Percentiles rank a stretch among this genome's conserved stretches.
Conservation (phyloP, 2,329 filamentous ascomycete genomes). For the Pezicula rhizophila region DNA sequence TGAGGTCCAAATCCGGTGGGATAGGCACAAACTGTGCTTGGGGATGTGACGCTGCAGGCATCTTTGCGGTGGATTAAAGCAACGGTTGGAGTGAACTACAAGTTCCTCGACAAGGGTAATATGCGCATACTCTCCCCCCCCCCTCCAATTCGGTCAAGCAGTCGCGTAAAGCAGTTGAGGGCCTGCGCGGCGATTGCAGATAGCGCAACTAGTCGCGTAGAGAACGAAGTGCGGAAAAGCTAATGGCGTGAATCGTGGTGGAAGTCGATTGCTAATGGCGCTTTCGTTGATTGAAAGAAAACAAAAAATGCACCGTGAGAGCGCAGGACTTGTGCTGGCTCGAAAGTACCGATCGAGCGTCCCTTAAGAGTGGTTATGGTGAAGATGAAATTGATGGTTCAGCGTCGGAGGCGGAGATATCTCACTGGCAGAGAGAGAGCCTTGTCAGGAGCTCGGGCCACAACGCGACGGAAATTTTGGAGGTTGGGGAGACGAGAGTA, state of each 20-base stretch:
- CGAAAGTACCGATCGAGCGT: background rate
- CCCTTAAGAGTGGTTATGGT: background rate
- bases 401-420: too few relatives aligned
- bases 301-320: too few relatives aligned
- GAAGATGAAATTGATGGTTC: background rate
- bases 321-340: too few relatives aligned
- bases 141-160: too few relatives aligned
- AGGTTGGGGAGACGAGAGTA: background rate
- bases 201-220: too few relatives aligned
- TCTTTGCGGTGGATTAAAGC: conserved; percentile 33
- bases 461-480: background rate
- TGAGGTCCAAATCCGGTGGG: conserved; percentile 75
- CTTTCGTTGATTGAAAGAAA: too few relatives aligned
- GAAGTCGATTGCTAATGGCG: too few relatives aligned
- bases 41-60: conserved; percentile 70
- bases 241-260: too few relatives aligned
- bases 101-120: background rate
- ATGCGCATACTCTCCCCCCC: background rate
- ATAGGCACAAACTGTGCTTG: conserved; percentile 90
- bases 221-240: too few relatives aligned
- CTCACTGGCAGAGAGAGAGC: background rate
- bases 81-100: background rate
- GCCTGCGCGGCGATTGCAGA: too few relatives aligned
- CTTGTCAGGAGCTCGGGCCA: background rate
- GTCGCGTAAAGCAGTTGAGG: too few relatives aligned